Evolutionary conservation across 225 moss, liverwort and hornwort species (phyloP), one percentile per base, ranked within the genome.

Genomic region (Bryum argenteum): DNA sequence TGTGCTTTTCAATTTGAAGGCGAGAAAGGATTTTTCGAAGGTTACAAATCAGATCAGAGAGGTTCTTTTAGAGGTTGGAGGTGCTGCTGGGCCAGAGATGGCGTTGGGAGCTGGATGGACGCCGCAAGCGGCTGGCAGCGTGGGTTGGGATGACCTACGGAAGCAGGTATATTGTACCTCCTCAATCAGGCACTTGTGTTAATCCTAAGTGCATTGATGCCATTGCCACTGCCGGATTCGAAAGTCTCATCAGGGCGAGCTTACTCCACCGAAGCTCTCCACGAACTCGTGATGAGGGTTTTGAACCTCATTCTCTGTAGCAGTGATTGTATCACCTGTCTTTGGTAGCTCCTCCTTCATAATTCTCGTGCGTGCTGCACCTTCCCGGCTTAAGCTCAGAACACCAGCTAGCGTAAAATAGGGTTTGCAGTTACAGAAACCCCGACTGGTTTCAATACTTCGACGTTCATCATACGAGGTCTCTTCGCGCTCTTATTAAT

Each of bases 101-200:
- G 70, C 80, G 62, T 52, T 84, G 77, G 83, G 83, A 71, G 77
- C 70, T 50, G 83, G 80, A 19, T 85, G 84, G 84, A 75, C 81
- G 40, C 78, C 78, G 54, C 63, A 65, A 42, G 51, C 67, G 67
- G 37, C 55, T 38, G 72, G 65, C 54, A 78, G 63, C 58, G 72
- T 75, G 61, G 78, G 84, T 54, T 85, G 84, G 84, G 84, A 85
- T 71, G 84, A 85, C 24, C 40, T 85, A 69, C 81, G 84, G 17
- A 85, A 85, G 78, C 84, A 85, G 84, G 84, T 85, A 81, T 17
- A 11, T 48, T 59, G 66, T 50, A 70, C 66, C 64, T 10, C 67
- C 75, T 63, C 19, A 43, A 74, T 67, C 69, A 73, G 65, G 58
- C 60, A 63, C 58, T 66, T 51, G 61, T 69, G 13, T n/a, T 11